Evolutionary conservation across 192 early-diverging fungal genomes (phyloP).

Genomic region (Backusella australiensis): DNA sequence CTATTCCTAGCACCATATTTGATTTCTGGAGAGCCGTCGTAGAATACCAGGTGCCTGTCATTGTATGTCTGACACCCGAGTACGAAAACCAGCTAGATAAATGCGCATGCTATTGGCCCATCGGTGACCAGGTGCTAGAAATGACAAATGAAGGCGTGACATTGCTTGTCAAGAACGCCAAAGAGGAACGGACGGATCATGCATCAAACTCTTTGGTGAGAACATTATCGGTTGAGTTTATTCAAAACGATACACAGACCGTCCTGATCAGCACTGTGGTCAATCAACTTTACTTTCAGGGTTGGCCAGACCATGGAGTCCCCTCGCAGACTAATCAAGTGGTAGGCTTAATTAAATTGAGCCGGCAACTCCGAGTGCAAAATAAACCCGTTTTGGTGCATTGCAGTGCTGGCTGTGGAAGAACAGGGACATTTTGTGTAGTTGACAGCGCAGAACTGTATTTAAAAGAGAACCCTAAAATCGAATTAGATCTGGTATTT

Average conservation of each 20-base stretch:
- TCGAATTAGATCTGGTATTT: slow-evolving; percentile 61
- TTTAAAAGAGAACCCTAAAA: not conserved
- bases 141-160: not conserved
- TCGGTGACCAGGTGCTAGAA: slow-evolving; percentile 28
- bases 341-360: slow-evolving; percentile 42
- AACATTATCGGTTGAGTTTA: not conserved
- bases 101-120: slow-evolving; percentile 89
- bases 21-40: slow-evolving; percentile 94
- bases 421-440: slow-evolving; percentile 82
- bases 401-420: slow-evolving; percentile 85
- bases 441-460: slow-evolving; percentile 29
- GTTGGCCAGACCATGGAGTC: slow-evolving; percentile 83
- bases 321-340: slow-evolving; percentile 58
- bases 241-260: not conserved
- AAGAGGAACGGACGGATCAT: not conserved
- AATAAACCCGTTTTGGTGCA: slow-evolving; percentile 70
- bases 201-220: not conserved
- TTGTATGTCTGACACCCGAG: slow-evolving; percentile 88
- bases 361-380: slow-evolving; percentile 3
- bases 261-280: slow-evolving; percentile 26
- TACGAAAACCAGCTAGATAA: slow-evolving; percentile 69
- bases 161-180: not conserved
- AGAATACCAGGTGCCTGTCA: slow-evolving; percentile 71
- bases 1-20: slow-evolving; percentile 64
- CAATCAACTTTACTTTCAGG: slow-evolving; percentile 74